Percentiles rank a stretch among this genome's conserved stretches.
These are phyloP conservation scores for Mycena vitilis DNA, from an alignment of 768 basidiomycete genomes.

Conservation along the genomic window DNA sequence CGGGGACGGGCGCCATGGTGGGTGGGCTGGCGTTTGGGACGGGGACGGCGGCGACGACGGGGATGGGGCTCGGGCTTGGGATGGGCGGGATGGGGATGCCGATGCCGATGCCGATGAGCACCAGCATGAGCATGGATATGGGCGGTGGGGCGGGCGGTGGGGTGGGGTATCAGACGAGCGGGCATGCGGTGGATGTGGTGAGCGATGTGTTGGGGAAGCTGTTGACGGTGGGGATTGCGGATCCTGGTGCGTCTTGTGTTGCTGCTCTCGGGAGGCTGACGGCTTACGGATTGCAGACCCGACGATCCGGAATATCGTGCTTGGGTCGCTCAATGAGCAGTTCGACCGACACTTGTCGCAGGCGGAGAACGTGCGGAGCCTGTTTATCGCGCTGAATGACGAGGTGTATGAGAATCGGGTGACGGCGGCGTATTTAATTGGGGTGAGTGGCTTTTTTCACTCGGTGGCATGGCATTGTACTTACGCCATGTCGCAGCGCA, in stretches of 20 bases:
- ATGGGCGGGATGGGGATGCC: conserved; percentile 3
- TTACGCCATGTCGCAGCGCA: too few relatives aligned
- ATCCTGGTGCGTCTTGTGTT: conserved; percentile 74
- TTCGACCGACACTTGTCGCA: conserved; percentile 98
- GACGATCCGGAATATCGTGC: conserved; percentile 50
- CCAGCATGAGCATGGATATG: neutral
- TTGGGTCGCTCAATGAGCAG: conserved; percentile 78
- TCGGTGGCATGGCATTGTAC: too few relatives aligned
- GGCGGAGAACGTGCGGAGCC: conserved; percentile 96
- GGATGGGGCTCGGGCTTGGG: neutral
- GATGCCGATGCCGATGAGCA: too few relatives aligned
- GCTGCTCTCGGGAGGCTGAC: too few relatives aligned
- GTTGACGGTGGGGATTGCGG: conserved; percentile 93
- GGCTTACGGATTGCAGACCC: conserved; percentile 11
- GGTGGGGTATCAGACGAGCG: conserved; percentile 94
- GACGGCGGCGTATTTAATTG: conserved; percentile 89
- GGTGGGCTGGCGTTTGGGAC: neutral
- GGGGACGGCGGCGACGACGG: neutral
- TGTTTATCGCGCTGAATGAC: conserved; percentile 99
- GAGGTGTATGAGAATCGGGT: conserved; percentile 95
- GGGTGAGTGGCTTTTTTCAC: conserved; percentile 43
- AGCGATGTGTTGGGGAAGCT: conserved; percentile 97
- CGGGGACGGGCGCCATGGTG: conserved; percentile 1
- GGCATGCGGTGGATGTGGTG: conserved; percentile 95
- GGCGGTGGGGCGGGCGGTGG: conserved; percentile 2